phyloP scores from a whole-genome alignment of 352 stramenopile genomes.

The Globisporangium sylvaticum region DNA sequence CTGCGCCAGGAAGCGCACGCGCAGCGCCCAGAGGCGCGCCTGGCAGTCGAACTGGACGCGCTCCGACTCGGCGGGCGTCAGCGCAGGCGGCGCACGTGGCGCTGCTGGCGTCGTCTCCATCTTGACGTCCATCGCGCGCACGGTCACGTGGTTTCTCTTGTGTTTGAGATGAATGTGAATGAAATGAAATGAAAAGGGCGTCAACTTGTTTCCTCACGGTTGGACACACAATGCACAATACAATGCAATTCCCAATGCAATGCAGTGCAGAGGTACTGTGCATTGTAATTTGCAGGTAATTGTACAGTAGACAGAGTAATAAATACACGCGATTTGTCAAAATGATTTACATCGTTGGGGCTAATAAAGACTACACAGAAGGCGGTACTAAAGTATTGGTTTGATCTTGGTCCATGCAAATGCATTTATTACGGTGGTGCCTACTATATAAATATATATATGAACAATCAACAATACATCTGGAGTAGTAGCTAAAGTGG shows the following conservation, averaged over 20 bases:
- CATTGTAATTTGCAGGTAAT: too few species aligned
- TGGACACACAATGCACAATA: neutral
- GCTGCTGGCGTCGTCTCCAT: neutral
- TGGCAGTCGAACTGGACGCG: slow-evolving; percentile 37
- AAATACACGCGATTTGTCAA: too few species aligned
- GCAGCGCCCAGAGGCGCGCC: slow-evolving; percentile 42
- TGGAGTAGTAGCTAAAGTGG: too few species aligned
- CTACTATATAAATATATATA: too few species aligned
- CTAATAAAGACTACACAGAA: too few species aligned
- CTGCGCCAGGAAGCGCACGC: slow-evolving; percentile 37
- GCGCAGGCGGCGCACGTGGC: neutral
- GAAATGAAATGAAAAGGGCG: neutral
- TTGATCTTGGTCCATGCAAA: too few species aligned
- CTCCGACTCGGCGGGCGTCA: slow-evolving; percentile 13
- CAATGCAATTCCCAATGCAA: neutral
- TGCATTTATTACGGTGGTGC: too few species aligned
- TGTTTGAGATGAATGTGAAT: neutral
- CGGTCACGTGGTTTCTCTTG: neutral
- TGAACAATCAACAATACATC: too few species aligned
- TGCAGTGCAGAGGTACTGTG: too few species aligned
- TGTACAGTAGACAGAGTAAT: too few species aligned
- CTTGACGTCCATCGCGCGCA: slow-evolving; percentile 1
- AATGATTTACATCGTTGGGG: too few species aligned
- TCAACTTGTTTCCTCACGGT: neutral
- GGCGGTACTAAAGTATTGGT: too few species aligned